phyloP scores from a whole-genome alignment of 1,284 basidiomycete species.

The Cutaneotrichosporon sp. region DNA sequence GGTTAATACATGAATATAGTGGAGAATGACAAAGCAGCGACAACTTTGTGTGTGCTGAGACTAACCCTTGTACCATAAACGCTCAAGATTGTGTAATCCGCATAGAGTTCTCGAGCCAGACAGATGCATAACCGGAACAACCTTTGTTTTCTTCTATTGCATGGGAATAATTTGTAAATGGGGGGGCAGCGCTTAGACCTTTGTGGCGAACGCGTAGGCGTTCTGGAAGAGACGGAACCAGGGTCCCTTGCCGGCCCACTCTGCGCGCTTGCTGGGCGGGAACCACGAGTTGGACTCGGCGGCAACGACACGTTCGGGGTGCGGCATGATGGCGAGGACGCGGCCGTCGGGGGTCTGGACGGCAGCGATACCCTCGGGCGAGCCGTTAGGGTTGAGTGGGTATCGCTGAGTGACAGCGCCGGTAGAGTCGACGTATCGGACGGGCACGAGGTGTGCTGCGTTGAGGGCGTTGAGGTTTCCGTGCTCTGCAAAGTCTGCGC shows the following conservation, averaged over 20 bases:
- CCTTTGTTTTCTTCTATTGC: background rate
- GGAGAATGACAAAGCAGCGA: constrained; percentile 2
- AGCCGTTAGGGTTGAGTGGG: constrained; percentile 95
- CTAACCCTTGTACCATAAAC: no score
- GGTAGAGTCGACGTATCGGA: constrained; percentile 70
- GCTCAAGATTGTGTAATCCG: background rate
- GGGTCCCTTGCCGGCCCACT: constrained; percentile 69
- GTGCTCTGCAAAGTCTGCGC: constrained; percentile 62
- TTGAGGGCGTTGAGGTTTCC: constrained; percentile 51
- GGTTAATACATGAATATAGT: constrained; percentile 4
- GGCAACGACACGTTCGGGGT: constrained; percentile 74
- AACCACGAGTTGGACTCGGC: constrained; percentile 84
- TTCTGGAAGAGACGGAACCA: constrained; percentile 97
- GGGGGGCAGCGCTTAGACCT: constrained; percentile 1
- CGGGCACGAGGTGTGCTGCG: constrained; percentile 56
- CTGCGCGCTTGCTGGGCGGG: constrained; percentile 57
- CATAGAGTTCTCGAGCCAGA: background rate
- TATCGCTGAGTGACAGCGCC: constrained; percentile 67
- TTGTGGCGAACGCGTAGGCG: constrained; percentile 54
- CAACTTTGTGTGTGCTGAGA: no score
- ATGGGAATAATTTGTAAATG: no score
- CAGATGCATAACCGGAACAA: constrained; percentile 23
- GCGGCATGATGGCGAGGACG: constrained; percentile 92
- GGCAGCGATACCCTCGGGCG: constrained; percentile 78
- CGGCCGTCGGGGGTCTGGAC: constrained; percentile 79